Percentiles rank a stretch among this genome's conserved stretches.
phyloP scores from a whole-genome alignment of 2,329 filamentous ascomycete species.

The Penicillium fuscoglaucum region DNA sequence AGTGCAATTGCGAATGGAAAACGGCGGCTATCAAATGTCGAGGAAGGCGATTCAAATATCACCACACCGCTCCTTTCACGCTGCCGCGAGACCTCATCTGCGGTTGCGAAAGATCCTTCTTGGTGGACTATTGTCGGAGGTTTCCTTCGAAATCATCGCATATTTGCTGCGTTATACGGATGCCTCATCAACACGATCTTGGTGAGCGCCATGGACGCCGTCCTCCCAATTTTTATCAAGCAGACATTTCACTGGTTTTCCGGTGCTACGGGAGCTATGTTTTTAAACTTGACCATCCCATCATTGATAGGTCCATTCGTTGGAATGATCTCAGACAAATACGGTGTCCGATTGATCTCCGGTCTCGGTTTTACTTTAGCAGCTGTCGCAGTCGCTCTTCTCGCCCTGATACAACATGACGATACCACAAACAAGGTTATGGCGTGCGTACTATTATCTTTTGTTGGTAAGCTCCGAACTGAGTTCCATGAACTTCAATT shows the following conservation, averaged over 20 bases:
- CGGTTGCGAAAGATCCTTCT: neutral
- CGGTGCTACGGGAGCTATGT: conserved; percentile 7
- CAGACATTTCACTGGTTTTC: conserved; percentile 9
- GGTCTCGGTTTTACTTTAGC: neutral
- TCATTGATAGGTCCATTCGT: conserved; percentile 6
- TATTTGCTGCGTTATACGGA: conserved; percentile 6
- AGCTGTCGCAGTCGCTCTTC: neutral
- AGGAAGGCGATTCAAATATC: neutral
- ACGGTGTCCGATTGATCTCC: conserved; percentile 1
- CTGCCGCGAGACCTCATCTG: neutral
- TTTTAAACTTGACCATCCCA: conserved; percentile 7
- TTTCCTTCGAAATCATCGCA: neutral
- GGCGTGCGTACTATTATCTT: neutral
- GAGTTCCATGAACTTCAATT: too few relatives aligned
- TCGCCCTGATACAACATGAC: neutral
- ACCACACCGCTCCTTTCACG: conserved; percentile 3
- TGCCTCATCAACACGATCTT: conserved; percentile 7
- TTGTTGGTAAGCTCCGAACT: conserved; percentile 1
- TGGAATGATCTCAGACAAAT: conserved; percentile 9
- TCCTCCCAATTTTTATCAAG: conserved; percentile 4
- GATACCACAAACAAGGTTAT: neutral
- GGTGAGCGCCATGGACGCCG: conserved; percentile 2
- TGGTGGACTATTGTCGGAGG: conserved; percentile 8
- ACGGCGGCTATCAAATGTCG: neutral
- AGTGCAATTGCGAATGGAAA: neutral